Base-by-base conservation (phyloP, 805 yeast species). In the Yarrowia keelungensis region DNA sequence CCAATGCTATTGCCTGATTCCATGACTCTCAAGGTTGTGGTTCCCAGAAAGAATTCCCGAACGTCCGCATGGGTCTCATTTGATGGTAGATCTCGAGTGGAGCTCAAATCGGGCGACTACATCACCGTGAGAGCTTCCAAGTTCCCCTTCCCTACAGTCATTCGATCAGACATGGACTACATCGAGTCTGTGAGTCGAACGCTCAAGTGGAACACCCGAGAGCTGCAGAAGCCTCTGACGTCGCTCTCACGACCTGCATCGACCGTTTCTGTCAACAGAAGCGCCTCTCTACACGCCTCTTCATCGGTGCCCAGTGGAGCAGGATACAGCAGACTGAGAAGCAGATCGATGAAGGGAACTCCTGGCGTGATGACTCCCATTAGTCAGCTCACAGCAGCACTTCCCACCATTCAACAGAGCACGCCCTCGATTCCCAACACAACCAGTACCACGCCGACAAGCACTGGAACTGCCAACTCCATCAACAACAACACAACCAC, bases 61-160 rank as follows among this genome's bases (percentile, higher is more conserved):
- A 86, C 96, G 5, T 90, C 97, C 0, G 97, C 98, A 0, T 94
- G 97, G 96, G 96, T 95, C 0, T 89, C 97, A 0, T 94, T 94
- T 75, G 98, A 94, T 78, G 98, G 98, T 15, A 87, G 95, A 71
- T 87, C 88, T 15, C 82, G 97, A 49, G 87, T 91, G 5, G 97
- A 94, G 76, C 79, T 94, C 59, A 78, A 81, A 45, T 87, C 86
- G 68, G 97, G 98, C 8, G 93, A 91, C 76, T 92, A 90, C 74
- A 91, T 94, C 26, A 86, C 91, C 0, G 85, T 94, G 14, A 85
- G 86, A 61, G 97, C 97, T 0, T 87, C 93, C 58, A 91, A 91
- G 42, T 93, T 85, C 79, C 96, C 97, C 32, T 94, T 94, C 81
- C 98, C 98, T 8, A 92, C 97, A 0, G 93, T 94, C 1, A 84